phyloP scores from a whole-genome alignment of 768 basidiomycete species.

The Termitomyces bulborhizus region DNA sequence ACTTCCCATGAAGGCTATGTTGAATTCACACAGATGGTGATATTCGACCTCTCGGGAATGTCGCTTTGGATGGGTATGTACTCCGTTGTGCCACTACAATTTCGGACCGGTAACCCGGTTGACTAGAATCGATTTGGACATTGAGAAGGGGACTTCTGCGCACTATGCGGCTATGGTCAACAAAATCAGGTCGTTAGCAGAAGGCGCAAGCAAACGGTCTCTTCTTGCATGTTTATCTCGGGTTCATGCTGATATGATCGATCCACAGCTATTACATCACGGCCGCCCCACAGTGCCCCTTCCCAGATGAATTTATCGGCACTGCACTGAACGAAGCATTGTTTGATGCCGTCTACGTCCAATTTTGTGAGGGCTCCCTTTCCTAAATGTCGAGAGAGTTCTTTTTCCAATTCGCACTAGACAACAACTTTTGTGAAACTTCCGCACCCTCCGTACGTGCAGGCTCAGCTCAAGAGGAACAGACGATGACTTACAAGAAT shows the following conservation, averaged over 20 bases:
- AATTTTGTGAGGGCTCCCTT: slow-evolving; percentile 42
- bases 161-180: slow-evolving; percentile 49
- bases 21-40: slow-evolving; percentile 19
- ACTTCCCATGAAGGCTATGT: not conserved
- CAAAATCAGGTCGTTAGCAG: slow-evolving; percentile 41
- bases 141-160: slow-evolving; percentile 52
- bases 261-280: slow-evolving; percentile 56
- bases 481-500: not conserved
- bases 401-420: slow-evolving; percentile 15
- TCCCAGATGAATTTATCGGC: slow-evolving; percentile 61
- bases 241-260: not conserved
- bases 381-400: not conserved
- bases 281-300: slow-evolving; percentile 60
- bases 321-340: slow-evolving; percentile 49
- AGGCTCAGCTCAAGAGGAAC: not conserved
- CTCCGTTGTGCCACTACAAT: not conserved
- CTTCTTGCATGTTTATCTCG: not conserved
- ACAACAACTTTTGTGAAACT: slow-evolving; percentile 55
- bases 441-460: slow-evolving; percentile 28
- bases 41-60: slow-evolving; percentile 62
- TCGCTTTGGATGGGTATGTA: slow-evolving; percentile 61
- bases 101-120: not conserved
- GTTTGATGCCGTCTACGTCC: slow-evolving; percentile 71
- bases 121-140: slow-evolving; percentile 60
- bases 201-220: slow-evolving; percentile 43